Evolutionary conservation across 2,329 filamentous ascomycete genomes (phyloP).

Genomic region (Dryadomyces quercus-mongolicae): DNA sequence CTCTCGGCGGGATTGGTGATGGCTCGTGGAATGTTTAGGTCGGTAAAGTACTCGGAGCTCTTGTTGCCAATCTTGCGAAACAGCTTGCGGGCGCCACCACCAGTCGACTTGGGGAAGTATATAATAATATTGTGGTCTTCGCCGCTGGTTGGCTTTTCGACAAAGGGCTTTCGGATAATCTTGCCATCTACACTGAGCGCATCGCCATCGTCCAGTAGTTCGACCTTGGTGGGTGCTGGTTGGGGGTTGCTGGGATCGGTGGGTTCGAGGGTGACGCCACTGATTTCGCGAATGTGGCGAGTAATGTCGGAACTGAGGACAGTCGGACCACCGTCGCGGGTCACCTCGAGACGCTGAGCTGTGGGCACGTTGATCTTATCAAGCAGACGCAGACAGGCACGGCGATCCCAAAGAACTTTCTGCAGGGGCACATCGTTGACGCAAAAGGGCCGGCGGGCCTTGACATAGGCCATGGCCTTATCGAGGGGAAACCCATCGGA

Average conservation of each 20-base stretch:
- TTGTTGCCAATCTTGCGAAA: conserved; percentile 99
- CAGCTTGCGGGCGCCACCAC: conserved; percentile 79
- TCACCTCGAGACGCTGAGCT: conserved; percentile 79
- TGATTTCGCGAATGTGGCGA: conserved; percentile 67
- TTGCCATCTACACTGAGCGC: conserved; percentile 77
- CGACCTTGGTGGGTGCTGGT: conserved; percentile 51
- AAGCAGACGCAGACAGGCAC: conserved; percentile 76
- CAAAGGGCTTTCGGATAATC: conserved; percentile 79
- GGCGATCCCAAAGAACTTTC: conserved; percentile 89
- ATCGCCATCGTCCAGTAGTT: conserved; percentile 83
- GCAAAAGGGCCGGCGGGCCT: conserved; percentile 87
- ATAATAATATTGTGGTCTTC: conserved; percentile 99
- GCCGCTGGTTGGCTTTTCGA: conserved; percentile 95
- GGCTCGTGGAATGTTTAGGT: conserved; percentile 63
- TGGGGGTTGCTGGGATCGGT: conserved; percentile 43
- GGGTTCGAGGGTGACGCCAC: conserved; percentile 63
- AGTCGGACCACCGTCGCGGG: conserved; percentile 77
- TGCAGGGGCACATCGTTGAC: conserved; percentile 98
- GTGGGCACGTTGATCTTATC: conserved; percentile 86
- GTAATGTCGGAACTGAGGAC: conserved; percentile 69
- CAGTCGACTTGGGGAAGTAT: conserved; percentile 79
- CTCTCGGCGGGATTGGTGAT: conserved; percentile 72
- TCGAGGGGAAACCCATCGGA: conserved; percentile 94
- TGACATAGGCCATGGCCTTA: conserved; percentile 92
- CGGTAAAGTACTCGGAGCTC: conserved; percentile 84